phyloP scores from a whole-genome alignment of 805 yeast genomes.

The Komagataella mondaviorum region DNA sequence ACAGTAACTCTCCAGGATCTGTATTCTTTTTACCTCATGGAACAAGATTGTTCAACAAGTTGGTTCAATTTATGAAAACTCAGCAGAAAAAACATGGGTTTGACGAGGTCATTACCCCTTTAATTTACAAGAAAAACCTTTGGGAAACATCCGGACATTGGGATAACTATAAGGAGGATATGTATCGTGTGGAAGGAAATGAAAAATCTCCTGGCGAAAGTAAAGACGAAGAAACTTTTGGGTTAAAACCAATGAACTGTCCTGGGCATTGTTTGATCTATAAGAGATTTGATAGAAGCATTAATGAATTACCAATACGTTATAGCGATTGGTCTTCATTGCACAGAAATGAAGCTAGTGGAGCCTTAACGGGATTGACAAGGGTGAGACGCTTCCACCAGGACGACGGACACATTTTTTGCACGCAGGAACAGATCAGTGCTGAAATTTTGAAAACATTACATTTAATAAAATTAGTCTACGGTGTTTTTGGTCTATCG shows the following conservation, averaged over 20 bases:
- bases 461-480: conserved; percentile 61
- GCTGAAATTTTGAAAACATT: conserved; percentile 66
- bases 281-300: conserved; percentile 62
- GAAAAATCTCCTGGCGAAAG: conserved; percentile 17
- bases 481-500: conserved; percentile 49
- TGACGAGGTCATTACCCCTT: conserved; percentile 85
- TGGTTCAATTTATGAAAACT: conserved; percentile 70
- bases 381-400: conserved; percentile 93
- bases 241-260: conserved; percentile 90
- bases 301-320: conserved; percentile 77
- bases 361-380: conserved; percentile 86
- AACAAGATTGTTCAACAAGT: conserved; percentile 67
- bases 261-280: conserved; percentile 90
- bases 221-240: conserved; percentile 29
- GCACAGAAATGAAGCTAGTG: conserved; percentile 91
- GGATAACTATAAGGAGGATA: conserved; percentile 88
- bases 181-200: conserved; percentile 75
- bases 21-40: conserved; percentile 91
- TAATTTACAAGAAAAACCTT: conserved; percentile 66
- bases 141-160: conserved; percentile 96
- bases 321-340: conserved; percentile 82
- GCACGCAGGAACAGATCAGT: conserved; percentile 60
- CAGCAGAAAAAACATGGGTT: conserved; percentile 77
- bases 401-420: conserved; percentile 96
- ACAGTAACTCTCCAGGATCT: conserved; percentile 80